Percentiles rank a stretch among this genome's conserved stretches.
Evolutionary conservation across 2,329 filamentous ascomycete genomes (phyloP).

Genomic region (Verticillium isaacii): DNA sequence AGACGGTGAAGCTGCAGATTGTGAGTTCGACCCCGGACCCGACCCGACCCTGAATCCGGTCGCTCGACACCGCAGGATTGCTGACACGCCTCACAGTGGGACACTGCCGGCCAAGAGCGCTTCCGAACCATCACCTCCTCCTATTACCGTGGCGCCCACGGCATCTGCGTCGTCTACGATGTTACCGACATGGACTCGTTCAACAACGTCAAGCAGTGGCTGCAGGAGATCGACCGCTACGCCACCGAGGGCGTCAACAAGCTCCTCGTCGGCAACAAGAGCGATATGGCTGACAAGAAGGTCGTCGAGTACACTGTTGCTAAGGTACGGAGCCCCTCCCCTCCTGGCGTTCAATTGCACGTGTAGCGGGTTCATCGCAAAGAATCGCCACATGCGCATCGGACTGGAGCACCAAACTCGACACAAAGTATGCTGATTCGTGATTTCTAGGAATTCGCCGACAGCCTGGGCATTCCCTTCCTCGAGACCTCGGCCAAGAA

Average conservation of each 20-base stretch:
- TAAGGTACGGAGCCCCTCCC: slow-evolving; percentile 62
- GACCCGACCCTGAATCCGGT: not conserved
- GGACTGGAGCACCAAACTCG: too few species aligned
- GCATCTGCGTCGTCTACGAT: slow-evolving; percentile 99
- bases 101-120: slow-evolving; percentile 97
- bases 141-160: slow-evolving; percentile 98
- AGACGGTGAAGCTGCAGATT: slow-evolving; percentile 99
- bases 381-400: not conserved
- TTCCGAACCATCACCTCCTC: slow-evolving; percentile 99
- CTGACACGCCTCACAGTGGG: slow-evolving; percentile 65
- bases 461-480: slow-evolving; percentile 98
- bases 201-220: slow-evolving; percentile 99
- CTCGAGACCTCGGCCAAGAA: slow-evolving; percentile 99
- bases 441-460: slow-evolving; percentile 79
- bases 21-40: slow-evolving; percentile 50
- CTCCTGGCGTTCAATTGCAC: slow-evolving; percentile 1
- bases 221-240: slow-evolving; percentile 99
- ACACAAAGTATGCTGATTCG: slow-evolving; percentile 1
- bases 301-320: slow-evolving; percentile 99
- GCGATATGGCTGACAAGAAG: slow-evolving; percentile 99
- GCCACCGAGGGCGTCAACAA: slow-evolving; percentile 99
- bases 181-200: slow-evolving; percentile 99
- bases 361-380: not conserved
- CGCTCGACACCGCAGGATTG: slow-evolving; percentile 1
- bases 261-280: slow-evolving; percentile 99